These are phyloP conservation scores for Andrographis paniculata DNA, from an alignment of 305 asterid genomes.

Conservation along the genomic window DNA sequence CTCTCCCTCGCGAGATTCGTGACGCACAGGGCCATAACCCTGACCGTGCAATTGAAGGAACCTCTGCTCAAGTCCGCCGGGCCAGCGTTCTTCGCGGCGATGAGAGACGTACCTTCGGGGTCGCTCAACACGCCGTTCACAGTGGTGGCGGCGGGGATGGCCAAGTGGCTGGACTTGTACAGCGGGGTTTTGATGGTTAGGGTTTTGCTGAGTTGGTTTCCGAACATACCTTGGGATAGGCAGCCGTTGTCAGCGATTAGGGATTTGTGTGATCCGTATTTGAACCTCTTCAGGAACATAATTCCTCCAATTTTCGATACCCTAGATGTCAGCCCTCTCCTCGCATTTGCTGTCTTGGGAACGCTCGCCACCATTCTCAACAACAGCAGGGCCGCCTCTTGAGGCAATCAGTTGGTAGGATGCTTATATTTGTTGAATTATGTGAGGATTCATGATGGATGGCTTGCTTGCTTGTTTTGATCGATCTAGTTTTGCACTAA, in stretches of 20 bases:
- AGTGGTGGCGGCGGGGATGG: constrained; percentile 84
- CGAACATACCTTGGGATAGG: constrained; percentile 88
- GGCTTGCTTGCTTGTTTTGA: too few relatives aligned
- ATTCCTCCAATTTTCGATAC: constrained; percentile 74
- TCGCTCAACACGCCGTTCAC: constrained; percentile 67
- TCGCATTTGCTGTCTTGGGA: constrained; percentile 81
- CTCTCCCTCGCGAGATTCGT: constrained; percentile 42
- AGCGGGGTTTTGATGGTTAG: constrained; percentile 79
- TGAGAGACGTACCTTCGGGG: constrained; percentile 29
- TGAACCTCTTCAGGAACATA: constrained; percentile 77
- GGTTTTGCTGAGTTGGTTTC: constrained; percentile 89
- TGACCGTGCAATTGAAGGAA: constrained; percentile 35
- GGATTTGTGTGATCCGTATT: constrained; percentile 91
- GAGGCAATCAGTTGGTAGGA: too few relatives aligned
- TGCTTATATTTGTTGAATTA: too few relatives aligned
- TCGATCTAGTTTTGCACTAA: too few relatives aligned
- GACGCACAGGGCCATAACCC: constrained; percentile 24
- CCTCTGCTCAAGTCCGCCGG: constrained; percentile 39
- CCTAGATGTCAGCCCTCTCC: constrained; percentile 70
- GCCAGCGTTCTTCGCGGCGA: constrained; percentile 75
- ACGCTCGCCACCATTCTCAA: constrained; percentile 55
- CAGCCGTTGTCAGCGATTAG: constrained; percentile 82
- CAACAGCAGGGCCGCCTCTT: constrained; percentile 18
- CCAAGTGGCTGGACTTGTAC: constrained; percentile 82
- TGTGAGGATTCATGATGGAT: too few relatives aligned